Evolutionary conservation across 106 monocot genomes (phyloP), one percentile per base, ranked within the genome.

Genomic region (Apostasia shenzhenica): DNA sequence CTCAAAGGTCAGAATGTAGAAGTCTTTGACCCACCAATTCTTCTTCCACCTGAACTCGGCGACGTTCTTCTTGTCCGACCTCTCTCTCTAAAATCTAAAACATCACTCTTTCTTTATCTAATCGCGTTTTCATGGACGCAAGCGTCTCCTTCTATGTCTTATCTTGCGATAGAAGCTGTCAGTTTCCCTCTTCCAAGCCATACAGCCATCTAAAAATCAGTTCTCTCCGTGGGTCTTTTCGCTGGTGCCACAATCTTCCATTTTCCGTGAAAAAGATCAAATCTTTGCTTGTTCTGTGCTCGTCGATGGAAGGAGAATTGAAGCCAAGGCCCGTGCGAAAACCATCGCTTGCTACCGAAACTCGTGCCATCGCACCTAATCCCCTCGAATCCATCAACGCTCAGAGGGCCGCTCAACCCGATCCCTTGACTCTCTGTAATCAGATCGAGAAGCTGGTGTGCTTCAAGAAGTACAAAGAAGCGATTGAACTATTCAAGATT

Each of bases 401-500:
- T 4, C 12, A 41, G 2, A 54, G 4, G 41, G 38, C 41, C 1
- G 40, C 8, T 43, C 46, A 41, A 54, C 26, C 11, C 9, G 60
- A 8, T 13, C 49, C 56, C 45, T 69, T 77, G 4, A 43, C 47
- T 38, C 43, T 91, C 65, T 77, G 78, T 45, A 67, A 69, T 13
- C 76, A 87, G 8, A 79, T 91, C 48, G 83, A 88, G 81, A 82
- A 73, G 79, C 63, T 88, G 71, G 77, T 83, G 10, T 81, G 83
- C 54, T 68, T 80, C 59, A 84, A 74, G 45, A 83, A 85, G 56
- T 88, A 81, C 75, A 57, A 54, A 48, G 83, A 88, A 70, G 91
- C 94, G 47, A 69, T 94, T 9, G 94, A 94, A 45, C 61, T 94
- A 54, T 94, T 94, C 57, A 91, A 94, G 55, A 71, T 88, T 46